phyloP scores from a whole-genome alignment of 2,329 filamentous ascomycete genomes.

The Arthroderma uncinatum region DNA sequence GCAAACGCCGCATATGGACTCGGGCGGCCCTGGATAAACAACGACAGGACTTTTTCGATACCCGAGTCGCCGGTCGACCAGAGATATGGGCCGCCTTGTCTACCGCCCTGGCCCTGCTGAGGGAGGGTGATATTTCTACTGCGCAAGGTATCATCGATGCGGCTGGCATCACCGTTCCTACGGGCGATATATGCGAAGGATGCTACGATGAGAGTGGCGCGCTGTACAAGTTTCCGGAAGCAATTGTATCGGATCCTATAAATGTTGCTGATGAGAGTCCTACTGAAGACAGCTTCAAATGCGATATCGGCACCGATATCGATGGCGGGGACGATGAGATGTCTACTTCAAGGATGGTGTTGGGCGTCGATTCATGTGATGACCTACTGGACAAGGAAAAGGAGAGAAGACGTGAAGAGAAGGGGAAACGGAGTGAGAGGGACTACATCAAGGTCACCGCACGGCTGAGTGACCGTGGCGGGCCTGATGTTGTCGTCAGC shows the following conservation, averaged over 20 bases:
- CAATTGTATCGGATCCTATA: constrained; percentile 55
- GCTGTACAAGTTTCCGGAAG: constrained; percentile 57
- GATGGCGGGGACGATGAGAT: constrained; percentile 20
- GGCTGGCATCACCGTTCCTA: constrained; percentile 62
- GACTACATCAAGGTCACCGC: constrained; percentile 50
- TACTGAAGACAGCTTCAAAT: constrained; percentile 17
- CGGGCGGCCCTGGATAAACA: constrained; percentile 57
- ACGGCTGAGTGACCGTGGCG: constrained; percentile 53
- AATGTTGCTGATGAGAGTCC: constrained; percentile 11
- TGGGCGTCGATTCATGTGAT: constrained; percentile 32
- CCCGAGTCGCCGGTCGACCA: constrained; percentile 61
- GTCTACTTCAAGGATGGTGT: constrained; percentile 22
- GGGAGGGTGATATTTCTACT: constrained; percentile 50
- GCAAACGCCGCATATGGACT: constrained; percentile 57
- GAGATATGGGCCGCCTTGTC: constrained; percentile 74
- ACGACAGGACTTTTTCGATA: constrained; percentile 79
- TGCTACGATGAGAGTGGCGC: constrained; percentile 61
- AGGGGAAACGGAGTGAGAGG: constrained; percentile 48
- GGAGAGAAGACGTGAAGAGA: constrained; percentile 42
- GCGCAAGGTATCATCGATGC: constrained; percentile 75
- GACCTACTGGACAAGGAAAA: constrained; percentile 27
- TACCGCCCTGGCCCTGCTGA: constrained; percentile 56
- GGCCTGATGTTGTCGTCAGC: constrained; percentile 50
- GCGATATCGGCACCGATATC: constrained; percentile 12
- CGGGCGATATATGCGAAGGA: constrained; percentile 59